phyloP scores from a whole-genome alignment of 2,329 filamentous ascomycete genomes.

The Alternaria novae-zelandiae region DNA sequence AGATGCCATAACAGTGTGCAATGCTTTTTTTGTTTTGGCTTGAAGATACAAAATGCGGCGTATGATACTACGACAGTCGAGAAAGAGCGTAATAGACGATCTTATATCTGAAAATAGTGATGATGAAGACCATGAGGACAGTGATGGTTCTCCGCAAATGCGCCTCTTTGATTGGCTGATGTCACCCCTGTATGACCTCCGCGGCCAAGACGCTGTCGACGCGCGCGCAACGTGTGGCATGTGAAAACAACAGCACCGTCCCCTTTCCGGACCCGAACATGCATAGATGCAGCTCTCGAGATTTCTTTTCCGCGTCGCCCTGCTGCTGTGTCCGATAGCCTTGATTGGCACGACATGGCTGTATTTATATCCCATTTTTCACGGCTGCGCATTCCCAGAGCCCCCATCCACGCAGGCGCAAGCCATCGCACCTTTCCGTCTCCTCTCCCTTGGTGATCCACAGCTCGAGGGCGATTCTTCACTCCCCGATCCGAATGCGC shows the following conservation, averaged over 20 bases:
- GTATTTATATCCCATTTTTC: constrained; percentile 85
- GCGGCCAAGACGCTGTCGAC: constrained; percentile 8
- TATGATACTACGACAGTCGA: background rate
- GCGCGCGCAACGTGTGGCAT: constrained; percentile 10
- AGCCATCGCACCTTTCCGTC: constrained; percentile 75
- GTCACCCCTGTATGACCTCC: constrained; percentile 4
- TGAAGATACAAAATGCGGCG: constrained; percentile 7
- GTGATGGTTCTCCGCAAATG: constrained; percentile 10
- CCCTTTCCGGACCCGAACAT: constrained; percentile 27
- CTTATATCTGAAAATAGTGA: background rate
- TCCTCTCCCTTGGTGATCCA: constrained; percentile 88
- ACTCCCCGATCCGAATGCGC: constrained; percentile 60
- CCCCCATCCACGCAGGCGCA: constrained; percentile 16
- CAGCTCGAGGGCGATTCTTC: constrained; percentile 93
- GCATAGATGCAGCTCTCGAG: constrained; percentile 59
- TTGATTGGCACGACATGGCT: constrained; percentile 76
- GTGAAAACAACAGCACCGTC: constrained; percentile 6
- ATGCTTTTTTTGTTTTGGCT: background rate
- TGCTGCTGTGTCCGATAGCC: constrained; percentile 68
- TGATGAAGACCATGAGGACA: background rate
- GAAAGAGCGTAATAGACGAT: background rate
- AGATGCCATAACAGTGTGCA: constrained; percentile 6
- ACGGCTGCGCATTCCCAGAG: constrained; percentile 76
- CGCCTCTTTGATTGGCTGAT: constrained; percentile 1
- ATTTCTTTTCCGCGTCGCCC: constrained; percentile 54